Conservation (phyloP, 2,329 filamentous ascomycete species). For the Fusarium avenaceum region DNA sequence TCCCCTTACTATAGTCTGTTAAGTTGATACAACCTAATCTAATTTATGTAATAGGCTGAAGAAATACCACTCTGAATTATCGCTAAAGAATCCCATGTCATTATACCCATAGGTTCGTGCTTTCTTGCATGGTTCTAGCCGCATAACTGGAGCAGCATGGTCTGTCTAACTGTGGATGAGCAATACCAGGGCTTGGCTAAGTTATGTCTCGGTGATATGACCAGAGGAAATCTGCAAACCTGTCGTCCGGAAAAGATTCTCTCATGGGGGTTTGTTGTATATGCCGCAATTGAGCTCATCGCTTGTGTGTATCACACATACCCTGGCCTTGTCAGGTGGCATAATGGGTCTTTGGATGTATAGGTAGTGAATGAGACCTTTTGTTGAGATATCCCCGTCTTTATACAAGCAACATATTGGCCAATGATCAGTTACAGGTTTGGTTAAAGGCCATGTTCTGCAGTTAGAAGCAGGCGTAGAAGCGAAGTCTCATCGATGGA, state of each 20-base stretch:
- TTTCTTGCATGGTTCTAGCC: slow-evolving; percentile 41
- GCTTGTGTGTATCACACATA: slow-evolving; percentile 33
- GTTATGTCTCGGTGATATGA: slow-evolving; percentile 43
- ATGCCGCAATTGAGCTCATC: slow-evolving; percentile 32
- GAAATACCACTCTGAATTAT: too few relatives aligned
- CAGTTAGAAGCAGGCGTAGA: slow-evolving; percentile 18
- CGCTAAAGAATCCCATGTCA: too few relatives aligned
- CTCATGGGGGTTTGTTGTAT: slow-evolving; percentile 26
- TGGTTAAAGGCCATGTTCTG: slow-evolving; percentile 7
- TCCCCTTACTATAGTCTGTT: too few relatives aligned
- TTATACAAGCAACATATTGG: background rate
- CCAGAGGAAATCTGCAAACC: slow-evolving; percentile 13
- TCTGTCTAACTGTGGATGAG: slow-evolving; percentile 16
- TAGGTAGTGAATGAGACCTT: slow-evolving; percentile 20
- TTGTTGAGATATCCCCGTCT: slow-evolving; percentile 10
- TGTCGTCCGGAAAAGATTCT: slow-evolving; percentile 22
- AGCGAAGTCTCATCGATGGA: slow-evolving; percentile 6
- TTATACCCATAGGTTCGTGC: slow-evolving; percentile 1
- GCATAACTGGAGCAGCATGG: slow-evolving; percentile 38
- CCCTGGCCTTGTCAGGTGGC: slow-evolving; percentile 25
- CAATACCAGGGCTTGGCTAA: slow-evolving; percentile 39
- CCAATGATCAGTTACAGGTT: background rate
- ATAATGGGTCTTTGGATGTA: slow-evolving; percentile 17
- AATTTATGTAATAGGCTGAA: too few relatives aligned
- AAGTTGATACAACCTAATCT: too few relatives aligned